Base-by-base conservation (phyloP, 306 rosid genomes). In the Medicago ruthenica region DNA sequence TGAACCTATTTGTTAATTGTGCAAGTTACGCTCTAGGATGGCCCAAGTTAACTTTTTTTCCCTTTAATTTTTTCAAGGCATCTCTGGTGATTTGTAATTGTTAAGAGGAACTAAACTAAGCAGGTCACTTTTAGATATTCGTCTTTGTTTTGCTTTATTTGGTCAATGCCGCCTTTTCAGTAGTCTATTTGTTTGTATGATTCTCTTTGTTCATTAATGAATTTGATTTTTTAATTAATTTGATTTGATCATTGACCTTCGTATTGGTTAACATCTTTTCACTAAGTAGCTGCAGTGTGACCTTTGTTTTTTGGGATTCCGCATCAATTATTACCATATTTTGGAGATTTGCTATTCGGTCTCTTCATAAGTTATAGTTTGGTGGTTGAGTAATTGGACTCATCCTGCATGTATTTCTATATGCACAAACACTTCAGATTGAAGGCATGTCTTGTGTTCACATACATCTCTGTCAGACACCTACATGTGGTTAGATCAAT, bases 221-320 rank as follows among this genome's bases (percentile, higher is more conserved):
- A 76, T 42, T 9, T 45, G 41, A 72, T 77, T 69, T 72, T 27
- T 27, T 27, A 27, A 47, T 57, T 37, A 45, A 76, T 42, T 10
- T 45, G 41, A 72, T 77, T 69, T 72, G 70, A 72, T 66, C 42
- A 47, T 36, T 45, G 44, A 39, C 57, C 58, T 53, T 63, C 31
- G 3, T 71, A 18, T 31, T 53, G 27, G 64, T 47, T 71, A 6
- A 48, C 55, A 5, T 60, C 14, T 58, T 58, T 13, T 58, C 39
- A 31, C 9, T 60, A 24, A 60, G 13, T 60, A 27, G 66, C 27
- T 60, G 66, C 6, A 7, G 17, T 7, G 5, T 14, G 41, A 27
- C 39, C 9, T 13, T 9, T 1, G 0, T 8, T 55, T 55, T 31
- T 15, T 36, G 16, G 24, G 42, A 16, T 27, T 59, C 54, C 41